Evolutionary conservation across 768 basidiomycete genomes (phyloP).

Genomic region (Lentinula raphanica): DNA sequence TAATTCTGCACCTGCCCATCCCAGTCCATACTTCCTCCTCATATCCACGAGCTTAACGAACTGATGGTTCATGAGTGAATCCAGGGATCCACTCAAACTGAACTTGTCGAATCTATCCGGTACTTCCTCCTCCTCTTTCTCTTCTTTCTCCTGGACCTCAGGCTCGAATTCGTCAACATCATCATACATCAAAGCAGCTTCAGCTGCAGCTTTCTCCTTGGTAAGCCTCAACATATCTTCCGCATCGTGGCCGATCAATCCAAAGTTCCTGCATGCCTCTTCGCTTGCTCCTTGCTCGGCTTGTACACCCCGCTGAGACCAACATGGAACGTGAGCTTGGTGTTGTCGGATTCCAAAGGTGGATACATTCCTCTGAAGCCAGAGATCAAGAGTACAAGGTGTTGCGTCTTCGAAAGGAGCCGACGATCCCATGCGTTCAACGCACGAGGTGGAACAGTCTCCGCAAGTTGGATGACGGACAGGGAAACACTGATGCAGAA

Average conservation of each 20-base stretch:
- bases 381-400: constrained; percentile 60
- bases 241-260: constrained; percentile 39
- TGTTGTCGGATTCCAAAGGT: constrained; percentile 14
- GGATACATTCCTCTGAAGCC: constrained; percentile 52
- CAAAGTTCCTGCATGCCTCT: constrained; percentile 45
- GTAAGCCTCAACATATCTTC: constrained; percentile 30
- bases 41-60: constrained; percentile 50
- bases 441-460: constrained; percentile 55
- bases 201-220: constrained; percentile 25
- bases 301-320: constrained; percentile 60
- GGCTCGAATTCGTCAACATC: constrained; percentile 17
- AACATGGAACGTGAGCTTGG: constrained; percentile 48
- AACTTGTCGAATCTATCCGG: constrained; percentile 50
- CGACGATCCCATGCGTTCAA: constrained; percentile 72
- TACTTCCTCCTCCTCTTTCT: constrained; percentile 28
- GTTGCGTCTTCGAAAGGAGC: constrained; percentile 48
- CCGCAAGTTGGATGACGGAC: constrained; percentile 46
- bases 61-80: constrained; percentile 52
- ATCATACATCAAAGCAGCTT: constrained; percentile 20
- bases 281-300: constrained; percentile 44
- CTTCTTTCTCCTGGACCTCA: constrained; percentile 10
- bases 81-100: constrained; percentile 59
- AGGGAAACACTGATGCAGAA: constrained; percentile 52
- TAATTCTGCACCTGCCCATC: constrained; percentile 68
- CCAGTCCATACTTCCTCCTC: constrained; percentile 45